Base-by-base conservation (phyloP, 2,329 filamentous ascomycete species). In the Penicillium sp. region DNA sequence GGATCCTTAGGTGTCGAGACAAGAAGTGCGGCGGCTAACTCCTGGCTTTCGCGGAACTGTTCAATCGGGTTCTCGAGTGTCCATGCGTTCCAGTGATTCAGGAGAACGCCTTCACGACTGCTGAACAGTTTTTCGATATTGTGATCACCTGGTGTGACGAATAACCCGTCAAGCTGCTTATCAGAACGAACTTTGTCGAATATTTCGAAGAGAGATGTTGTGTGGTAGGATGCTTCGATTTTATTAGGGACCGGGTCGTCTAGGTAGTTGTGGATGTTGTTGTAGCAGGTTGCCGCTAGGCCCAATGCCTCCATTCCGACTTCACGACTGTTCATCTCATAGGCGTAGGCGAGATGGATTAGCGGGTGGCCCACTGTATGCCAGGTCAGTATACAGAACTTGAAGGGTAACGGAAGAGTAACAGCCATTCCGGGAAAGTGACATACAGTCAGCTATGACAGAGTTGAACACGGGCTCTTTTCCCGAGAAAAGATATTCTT, bases 61-160 rank as follows among this genome's bases (percentile, higher is more conserved):
- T 82, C 79, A n/a, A 80, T 79, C 1, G 89, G 87, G 54, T 92
- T 80, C 7, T 80, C 74, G 18, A 95, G 79, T 8, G 80, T 78
- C 92, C 91, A 97, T 3, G 88, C 86, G 60, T 95, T 94, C 90
- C 91, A 97, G 75, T 97, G 90, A 61, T 95, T 88, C 39, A 97
- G 72, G 13, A 96, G 77, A 0, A 86, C 79, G 12, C 81, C 78
- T 64, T 93, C 88, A 46, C 88, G 82, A 53, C 88, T 77, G 29
- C 82, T 73, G 55, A 97, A 87, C 7, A 97, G 76, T 2, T 75
- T 73, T 4, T 84, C 78, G 45, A 95, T 78, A 62, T 94, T 90
- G 29, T 80, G 77, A 42, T 78, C 73, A 1, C 83, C 84, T 0
- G 81, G 78, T 6, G 80, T 70, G 12, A 80, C 68, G 61, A 90